Conservation (phyloP, 345 rosid genomes). For the Eucalyptus erythrocorys region DNA sequence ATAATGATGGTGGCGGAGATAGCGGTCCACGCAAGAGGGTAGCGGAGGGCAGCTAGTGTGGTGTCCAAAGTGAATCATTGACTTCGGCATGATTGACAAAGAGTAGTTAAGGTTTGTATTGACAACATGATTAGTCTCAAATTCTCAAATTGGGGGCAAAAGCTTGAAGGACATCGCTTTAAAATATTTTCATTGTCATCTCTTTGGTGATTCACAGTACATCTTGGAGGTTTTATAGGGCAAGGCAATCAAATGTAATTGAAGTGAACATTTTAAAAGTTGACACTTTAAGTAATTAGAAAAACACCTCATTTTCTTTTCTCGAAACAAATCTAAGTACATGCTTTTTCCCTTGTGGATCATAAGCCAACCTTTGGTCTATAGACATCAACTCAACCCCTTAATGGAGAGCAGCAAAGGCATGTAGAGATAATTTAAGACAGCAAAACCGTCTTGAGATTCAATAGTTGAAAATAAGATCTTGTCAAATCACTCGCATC, state of each 20-base stretch:
- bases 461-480: neutral
- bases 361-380: neutral
- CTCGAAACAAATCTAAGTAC: neutral
- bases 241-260: neutral
- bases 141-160: neutral
- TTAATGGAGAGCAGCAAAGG: neutral
- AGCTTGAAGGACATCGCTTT: neutral
- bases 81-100: neutral
- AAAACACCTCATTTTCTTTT: neutral
- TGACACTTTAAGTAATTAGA: too few relatives aligned
- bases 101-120: neutral
- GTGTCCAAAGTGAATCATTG: neutral
- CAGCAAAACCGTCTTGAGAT: neutral
- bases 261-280: neutral
- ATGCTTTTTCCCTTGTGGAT: neutral
- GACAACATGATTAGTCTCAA: neutral
- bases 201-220: neutral
- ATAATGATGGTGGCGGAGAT: neutral
- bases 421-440: neutral
- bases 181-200: neutral
- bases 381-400: neutral
- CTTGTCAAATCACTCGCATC: neutral
- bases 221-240: neutral
- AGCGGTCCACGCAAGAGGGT: neutral
- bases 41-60: neutral